Evolutionary conservation across 2,329 filamentous ascomycete species (phyloP), one percentile per base, ranked within the genome.

Genomic region (Chalaropsis ovoidea): DNA sequence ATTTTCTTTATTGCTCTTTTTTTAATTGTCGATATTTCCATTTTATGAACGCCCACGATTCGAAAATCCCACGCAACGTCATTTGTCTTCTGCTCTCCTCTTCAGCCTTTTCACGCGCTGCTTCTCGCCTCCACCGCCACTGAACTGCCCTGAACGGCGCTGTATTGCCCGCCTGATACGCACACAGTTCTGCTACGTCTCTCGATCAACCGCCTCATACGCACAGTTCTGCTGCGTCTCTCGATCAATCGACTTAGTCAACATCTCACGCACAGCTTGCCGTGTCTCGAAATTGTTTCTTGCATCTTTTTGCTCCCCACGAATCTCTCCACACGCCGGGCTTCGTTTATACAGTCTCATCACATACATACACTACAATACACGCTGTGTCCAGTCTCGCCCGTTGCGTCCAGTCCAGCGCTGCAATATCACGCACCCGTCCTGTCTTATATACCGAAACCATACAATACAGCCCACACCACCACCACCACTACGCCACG

Each of bases 1-100:
- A 62, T 4, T n/a, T 19, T 31, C 27, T 56, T 56, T 61, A 22
- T 61, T 43, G 35, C 10, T 13, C 58, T 31, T 42, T 61, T 31
- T 35, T 56, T 35, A 56, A 56, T 56, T 56, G 52, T 35, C 17
- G 27, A 56, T 56, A 56, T 56, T 61, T 42, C 10, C 58, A 42
- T 43, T 35, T 56, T 56, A 56, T 10, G 52, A 56, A 56, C 52
- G 11, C 24, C 52, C 27, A 56, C 52, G 52, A 56, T 56, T 56
- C 27, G 27, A 27, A 56, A 56, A 56, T 27, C 52, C 52, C 24
- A 56, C 52, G 52, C 24, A 56, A 56, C 52, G 52, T 56, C 52
- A 56, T 56, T 56, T 49, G 22, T 6, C 24, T 39, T 60, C 39
- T 6, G 31, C 56, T 41, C 31, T 56, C 22, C 13, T 56, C 15